Conservation (phyloP, 257 asterid species). For the Solanum appendiculatum region DNA sequence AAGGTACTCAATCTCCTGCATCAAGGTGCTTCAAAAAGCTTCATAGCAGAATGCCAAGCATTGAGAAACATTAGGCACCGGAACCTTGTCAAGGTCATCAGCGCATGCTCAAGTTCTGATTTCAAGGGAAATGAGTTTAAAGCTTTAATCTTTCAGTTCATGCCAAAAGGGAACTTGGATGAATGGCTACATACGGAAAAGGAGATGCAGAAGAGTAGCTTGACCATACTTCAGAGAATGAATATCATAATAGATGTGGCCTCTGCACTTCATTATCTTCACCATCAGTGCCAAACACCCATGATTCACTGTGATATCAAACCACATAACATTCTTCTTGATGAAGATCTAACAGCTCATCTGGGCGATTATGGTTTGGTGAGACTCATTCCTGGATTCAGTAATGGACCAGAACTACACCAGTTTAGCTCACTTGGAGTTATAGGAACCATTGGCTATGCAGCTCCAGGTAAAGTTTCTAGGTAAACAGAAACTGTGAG, state of each 20-base stretch:
- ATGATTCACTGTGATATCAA: constrained; percentile 44
- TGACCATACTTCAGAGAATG: constrained; percentile 31
- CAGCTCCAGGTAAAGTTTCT: constrained; percentile 37
- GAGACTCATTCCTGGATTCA: constrained; percentile 9
- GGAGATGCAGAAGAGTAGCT: not conserved
- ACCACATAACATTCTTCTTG: constrained; percentile 47
- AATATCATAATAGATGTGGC: constrained; percentile 29
- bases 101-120: constrained; percentile 43
- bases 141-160: constrained; percentile 31
- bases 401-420: not conserved
- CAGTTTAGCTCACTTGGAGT: constrained; percentile 29
- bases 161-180: constrained; percentile 53
- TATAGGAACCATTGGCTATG: constrained; percentile 44
- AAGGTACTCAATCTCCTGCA: constrained; percentile 34
- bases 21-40: constrained; percentile 37
- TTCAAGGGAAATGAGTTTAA: constrained; percentile 33
- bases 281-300: constrained; percentile 24
- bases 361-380: constrained; percentile 45
- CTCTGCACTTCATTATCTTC: constrained; percentile 38
- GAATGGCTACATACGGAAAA: constrained; percentile 35
- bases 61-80: constrained; percentile 30
- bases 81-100: constrained; percentile 44
- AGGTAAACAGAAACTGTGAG: not conserved
- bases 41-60: constrained; percentile 40
- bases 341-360: constrained; percentile 24